A percentile compares a stretch with the other conserved stretches of the same genome.
Evolutionary conservation across 75 land plant species (phyloP).

Genomic region (Cunninghamia lanceolata): DNA sequence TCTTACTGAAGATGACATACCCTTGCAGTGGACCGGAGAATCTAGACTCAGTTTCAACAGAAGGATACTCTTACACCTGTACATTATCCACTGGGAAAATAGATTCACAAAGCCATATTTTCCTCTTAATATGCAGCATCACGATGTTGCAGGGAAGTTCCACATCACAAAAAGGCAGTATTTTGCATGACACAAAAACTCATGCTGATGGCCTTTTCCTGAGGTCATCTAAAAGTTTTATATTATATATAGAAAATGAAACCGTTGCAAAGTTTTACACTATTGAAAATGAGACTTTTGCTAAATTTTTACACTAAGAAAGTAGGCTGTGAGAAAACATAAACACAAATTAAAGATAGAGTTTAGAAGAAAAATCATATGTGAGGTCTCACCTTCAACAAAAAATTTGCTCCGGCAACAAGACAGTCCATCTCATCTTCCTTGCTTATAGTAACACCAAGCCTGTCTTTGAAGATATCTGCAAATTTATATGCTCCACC

Average conservation of each 20-base stretch:
- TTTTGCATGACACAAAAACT: too few relatives aligned
- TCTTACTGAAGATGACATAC: too few relatives aligned
- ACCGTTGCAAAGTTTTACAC: too few relatives aligned
- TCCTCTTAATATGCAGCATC: too few relatives aligned
- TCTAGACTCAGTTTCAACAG: too few relatives aligned
- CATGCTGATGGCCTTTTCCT: background rate
- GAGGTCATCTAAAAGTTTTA: background rate
- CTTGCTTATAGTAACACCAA: constrained; percentile 85
- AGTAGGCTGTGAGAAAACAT: background rate
- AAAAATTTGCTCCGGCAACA: constrained; percentile 91
- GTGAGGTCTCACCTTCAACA: constrained; percentile 60
- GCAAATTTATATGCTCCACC: constrained; percentile 97
- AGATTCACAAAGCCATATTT: too few relatives aligned
- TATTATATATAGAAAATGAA: too few relatives aligned
- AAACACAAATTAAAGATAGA: background rate
- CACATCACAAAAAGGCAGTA: too few relatives aligned
- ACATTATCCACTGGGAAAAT: too few relatives aligned
- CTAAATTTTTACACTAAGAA: background rate
- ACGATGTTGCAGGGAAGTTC: too few relatives aligned
- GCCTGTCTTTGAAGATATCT: constrained; percentile 87
- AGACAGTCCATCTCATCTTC: constrained; percentile 99
- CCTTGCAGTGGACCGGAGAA: too few relatives aligned
- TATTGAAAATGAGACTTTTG: background rate
- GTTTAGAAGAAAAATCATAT: background rate
- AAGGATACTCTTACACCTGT: too few relatives aligned